Percentiles rank a stretch among this genome's conserved stretches.
Conservation (phyloP, 495 filamentous ascomycete species). For the Hypomontagnella submonticulosa region DNA sequence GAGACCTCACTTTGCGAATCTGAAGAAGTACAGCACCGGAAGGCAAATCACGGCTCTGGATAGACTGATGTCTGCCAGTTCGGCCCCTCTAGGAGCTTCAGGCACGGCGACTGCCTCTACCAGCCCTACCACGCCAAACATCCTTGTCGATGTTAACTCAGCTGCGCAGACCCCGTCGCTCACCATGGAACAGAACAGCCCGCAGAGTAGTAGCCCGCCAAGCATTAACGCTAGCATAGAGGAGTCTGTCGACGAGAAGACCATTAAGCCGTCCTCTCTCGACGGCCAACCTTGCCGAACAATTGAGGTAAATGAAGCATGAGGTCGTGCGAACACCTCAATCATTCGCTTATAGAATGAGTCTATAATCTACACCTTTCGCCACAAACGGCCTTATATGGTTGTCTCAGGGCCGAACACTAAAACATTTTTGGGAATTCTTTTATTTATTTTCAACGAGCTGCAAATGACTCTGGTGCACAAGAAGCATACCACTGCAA, state of each 20-base stretch:
- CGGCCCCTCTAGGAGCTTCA: constrained; percentile 24
- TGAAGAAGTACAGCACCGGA: constrained; percentile 79
- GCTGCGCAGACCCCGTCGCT: constrained; percentile 67
- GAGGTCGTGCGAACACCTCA: background rate
- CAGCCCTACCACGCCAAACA: constrained; percentile 46
- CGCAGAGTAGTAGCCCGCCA: constrained; percentile 69
- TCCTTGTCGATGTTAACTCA: constrained; percentile 62
- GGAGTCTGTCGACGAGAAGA: constrained; percentile 44
- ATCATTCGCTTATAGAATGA: constrained; percentile 2
- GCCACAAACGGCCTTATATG: background rate
- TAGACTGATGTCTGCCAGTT: constrained; percentile 62
- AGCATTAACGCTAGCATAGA: constrained; percentile 68
- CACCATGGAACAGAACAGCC: constrained; percentile 71
- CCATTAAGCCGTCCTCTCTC: constrained; percentile 13
- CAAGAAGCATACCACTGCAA: constrained; percentile 31
- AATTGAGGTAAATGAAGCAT: constrained; percentile 32
- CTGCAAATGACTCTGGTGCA: constrained; percentile 18
- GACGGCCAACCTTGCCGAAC: constrained; percentile 14
- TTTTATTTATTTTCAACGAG: constrained; percentile 16
- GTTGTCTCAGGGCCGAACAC: background rate
- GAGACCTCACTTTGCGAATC: constrained; percentile 73
- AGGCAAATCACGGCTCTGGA: constrained; percentile 82
- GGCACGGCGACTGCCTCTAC: constrained; percentile 29
- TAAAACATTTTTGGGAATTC: background rate
- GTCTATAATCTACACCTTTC: constrained; percentile 1